Conservation (phyloP, 2,329 filamentous ascomycete species). For the Paraconiothyrium sp. region DNA sequence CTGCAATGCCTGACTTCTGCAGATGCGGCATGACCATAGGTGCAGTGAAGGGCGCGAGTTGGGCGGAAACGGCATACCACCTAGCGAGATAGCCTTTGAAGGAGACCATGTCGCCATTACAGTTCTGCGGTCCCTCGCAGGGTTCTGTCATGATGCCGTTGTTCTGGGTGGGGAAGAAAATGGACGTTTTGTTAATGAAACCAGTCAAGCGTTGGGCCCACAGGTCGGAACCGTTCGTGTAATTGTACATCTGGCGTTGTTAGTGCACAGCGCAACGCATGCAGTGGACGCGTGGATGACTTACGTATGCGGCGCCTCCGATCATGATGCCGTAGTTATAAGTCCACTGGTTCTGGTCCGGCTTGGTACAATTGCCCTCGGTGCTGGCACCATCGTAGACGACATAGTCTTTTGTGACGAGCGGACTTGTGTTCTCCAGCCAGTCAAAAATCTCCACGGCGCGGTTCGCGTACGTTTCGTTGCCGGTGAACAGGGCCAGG, state of each 20-base stretch:
- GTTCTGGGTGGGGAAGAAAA: conserved; percentile 52
- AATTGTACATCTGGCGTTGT: conserved; percentile 49
- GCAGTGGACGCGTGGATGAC: conserved; percentile 12
- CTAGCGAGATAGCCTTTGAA: conserved; percentile 58
- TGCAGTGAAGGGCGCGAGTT: conserved; percentile 66
- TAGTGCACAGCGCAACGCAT: conserved; percentile 2
- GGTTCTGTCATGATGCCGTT: conserved; percentile 53
- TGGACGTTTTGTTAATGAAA: conserved; percentile 44
- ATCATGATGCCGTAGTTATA: conserved; percentile 45
- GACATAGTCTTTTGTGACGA: conserved; percentile 28
- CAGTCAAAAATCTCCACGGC: conserved; percentile 41
- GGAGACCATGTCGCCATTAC: conserved; percentile 56
- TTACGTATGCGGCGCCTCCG: conserved; percentile 35
- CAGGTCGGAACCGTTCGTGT: conserved; percentile 47
- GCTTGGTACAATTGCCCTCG: conserved; percentile 30
- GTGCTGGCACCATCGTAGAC: conserved; percentile 36
- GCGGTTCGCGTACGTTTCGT: conserved; percentile 43
- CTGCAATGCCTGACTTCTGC: conserved; percentile 62
- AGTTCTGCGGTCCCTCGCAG: conserved; percentile 53
- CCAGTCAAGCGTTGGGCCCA: conserved; percentile 43
- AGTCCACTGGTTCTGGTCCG: conserved; percentile 38
- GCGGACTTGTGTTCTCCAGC: conserved; percentile 27
- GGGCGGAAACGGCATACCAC: conserved; percentile 63
- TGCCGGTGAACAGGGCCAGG: conserved; percentile 42
- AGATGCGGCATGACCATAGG: conserved; percentile 63